Evolutionary conservation across 192 early-diverging fungal genomes (phyloP), one percentile per base, ranked within the genome.

Genomic region (Kappamyces sp.): DNA sequence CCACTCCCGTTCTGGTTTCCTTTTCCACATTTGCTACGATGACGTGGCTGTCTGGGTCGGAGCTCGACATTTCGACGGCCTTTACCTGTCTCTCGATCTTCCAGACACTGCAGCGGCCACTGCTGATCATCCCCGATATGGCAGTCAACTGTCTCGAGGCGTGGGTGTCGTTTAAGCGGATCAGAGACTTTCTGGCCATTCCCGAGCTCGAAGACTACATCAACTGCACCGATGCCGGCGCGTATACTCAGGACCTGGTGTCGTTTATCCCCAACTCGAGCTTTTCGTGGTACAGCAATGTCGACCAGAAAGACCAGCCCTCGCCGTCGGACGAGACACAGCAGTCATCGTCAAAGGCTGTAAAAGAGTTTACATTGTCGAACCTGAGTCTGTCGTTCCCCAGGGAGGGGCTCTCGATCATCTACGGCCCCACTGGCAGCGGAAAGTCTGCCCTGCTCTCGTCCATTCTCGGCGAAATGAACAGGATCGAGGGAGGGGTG

Each of bases 381-480:
- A 74, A 88, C 57, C 54, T 93, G 7, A 73, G 77, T 42, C 48
- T 87, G 47, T 69, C 65, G 3, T 91, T 94, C 67, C 90, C 92
- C 2, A 38, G 63, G 12, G 81, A 78, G 38, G 84, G 90, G 48
- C 75, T 94, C 6, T 86, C 88, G 34, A 75, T 94, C n/a, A 66
- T 92, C 35, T 77, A 79, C 37, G 92, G 92, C 2, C 80, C 92
- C 36, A 92, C 91, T 6, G 92, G 88, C 0, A 72, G 76, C 9
- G 92, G 92, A 47, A 94, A 94, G 67, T 50, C 62, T 3, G 86
- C 88, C 5, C 62, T 92, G 47, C 65, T 92, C 13, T 50, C 78
- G 31, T 82, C 88, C 51, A 70, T 94, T 37, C 68, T 94, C 3
- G 90, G 92, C 40, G 92, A 58, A 70, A 73, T 4, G 60, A 63